Conservation (phyloP, 2,329 filamentous ascomycete species). For the Claviceps paspali region DNA sequence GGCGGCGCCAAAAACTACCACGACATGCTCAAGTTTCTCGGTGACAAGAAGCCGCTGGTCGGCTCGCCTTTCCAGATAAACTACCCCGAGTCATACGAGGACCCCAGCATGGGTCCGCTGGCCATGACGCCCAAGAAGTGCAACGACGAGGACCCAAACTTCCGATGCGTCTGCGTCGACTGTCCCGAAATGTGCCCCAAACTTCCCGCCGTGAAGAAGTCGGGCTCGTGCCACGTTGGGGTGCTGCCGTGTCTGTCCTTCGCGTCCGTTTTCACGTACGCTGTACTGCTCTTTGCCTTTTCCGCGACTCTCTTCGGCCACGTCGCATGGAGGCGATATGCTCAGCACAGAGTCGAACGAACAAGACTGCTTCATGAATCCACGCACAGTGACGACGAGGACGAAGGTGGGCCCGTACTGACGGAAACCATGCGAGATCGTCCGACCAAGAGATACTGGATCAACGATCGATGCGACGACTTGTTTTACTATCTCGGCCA, state of each 20-base stretch:
- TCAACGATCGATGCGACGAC: slow-evolving; percentile 71
- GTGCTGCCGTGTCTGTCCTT: slow-evolving; percentile 87
- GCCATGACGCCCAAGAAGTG: slow-evolving; percentile 68
- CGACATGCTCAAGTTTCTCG: slow-evolving; percentile 78
- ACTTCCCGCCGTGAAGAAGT: slow-evolving; percentile 58
- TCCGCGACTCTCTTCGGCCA: slow-evolving; percentile 55
- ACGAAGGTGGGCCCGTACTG: slow-evolving; percentile 67
- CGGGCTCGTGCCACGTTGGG: slow-evolving; percentile 66
- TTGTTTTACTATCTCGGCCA: slow-evolving; percentile 71
- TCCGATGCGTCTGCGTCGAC: slow-evolving; percentile 85
- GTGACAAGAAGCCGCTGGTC: slow-evolving; percentile 67
- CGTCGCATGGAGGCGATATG: slow-evolving; percentile 58
- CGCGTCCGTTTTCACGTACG: slow-evolving; percentile 75
- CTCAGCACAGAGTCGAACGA: slow-evolving; percentile 61
- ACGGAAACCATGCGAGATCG: slow-evolving; percentile 64
- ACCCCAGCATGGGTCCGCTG: slow-evolving; percentile 56
- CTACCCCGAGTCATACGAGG: slow-evolving; percentile 51
- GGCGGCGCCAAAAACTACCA: slow-evolving; percentile 85
- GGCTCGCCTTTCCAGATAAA: slow-evolving; percentile 98
- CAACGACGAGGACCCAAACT: slow-evolving; percentile 74
- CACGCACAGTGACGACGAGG: slow-evolving; percentile 77
- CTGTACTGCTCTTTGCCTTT: slow-evolving; percentile 54
- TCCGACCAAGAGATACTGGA: slow-evolving; percentile 61
- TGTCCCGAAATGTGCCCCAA: slow-evolving; percentile 75
- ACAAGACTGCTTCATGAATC: slow-evolving; percentile 78